Evolutionary conservation across 495 filamentous ascomycete species (phyloP), one percentile per base, ranked within the genome.

Genomic region (Xylaria sp.): DNA sequence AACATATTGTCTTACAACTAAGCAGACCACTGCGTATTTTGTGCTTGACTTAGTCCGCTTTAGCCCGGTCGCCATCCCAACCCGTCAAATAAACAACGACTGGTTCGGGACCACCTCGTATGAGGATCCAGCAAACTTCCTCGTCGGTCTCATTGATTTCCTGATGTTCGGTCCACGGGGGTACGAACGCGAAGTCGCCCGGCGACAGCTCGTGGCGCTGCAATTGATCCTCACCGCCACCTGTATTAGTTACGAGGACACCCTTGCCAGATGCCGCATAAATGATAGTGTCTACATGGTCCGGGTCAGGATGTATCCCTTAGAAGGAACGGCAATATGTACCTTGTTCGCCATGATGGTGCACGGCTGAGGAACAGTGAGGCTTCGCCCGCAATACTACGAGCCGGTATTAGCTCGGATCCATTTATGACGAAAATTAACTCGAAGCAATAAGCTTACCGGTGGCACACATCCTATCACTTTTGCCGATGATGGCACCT

Each of bases 171-270:
- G 86, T 87, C 80, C 83, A 90, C 0, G 90, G 84, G 0, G 89
- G 90, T 33, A 93, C 85, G 58, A 90, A 81, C 2, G 89, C 90
- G 74, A 90, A 91, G 74, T 92, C 90, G 0, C 90, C 90, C 3
- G 85, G 82, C 0, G 75, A 80, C 5, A 93, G 81, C 11, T 83
- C 80, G 67, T 89, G 83, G 29, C 86, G 84, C 67, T 83, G 86
- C 1, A 81, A 78, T 41, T 82, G 77, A 37, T 80, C 80, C 61
- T 83, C 80, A 62, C 80, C 79, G 35, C 80, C 79, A 19, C 44
- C 67, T 1, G 82, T 79, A 48, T 76, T 82, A 0, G 81, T 81
- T 1, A 85, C 75, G 0, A 85, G 74, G 19, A 78, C 73, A 9
- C 83, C 83, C 26, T 65, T 80, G 37, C 84, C 84, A 2, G 81